Conservation (phyloP, 148 eudicot species). For the Diospyros kaki region DNA sequence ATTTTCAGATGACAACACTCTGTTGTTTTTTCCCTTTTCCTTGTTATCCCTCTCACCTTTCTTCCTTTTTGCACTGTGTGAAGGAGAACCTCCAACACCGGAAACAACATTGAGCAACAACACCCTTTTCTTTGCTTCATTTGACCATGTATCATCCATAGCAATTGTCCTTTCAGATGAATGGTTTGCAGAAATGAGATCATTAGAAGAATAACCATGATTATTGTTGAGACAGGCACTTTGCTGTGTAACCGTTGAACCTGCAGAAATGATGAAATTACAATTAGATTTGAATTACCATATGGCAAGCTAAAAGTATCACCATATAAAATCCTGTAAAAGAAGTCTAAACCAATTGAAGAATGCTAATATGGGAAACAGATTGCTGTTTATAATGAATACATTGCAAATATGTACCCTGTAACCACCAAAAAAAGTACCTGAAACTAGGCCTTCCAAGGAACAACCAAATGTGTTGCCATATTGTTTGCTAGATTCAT, state of each 20-base stretch:
- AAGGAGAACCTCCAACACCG: conserved; percentile 37
- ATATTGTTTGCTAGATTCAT: conserved; percentile 26
- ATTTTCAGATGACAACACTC: conserved; percentile 37
- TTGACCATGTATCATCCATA: conserved; percentile 43
- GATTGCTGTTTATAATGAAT: too few species aligned
- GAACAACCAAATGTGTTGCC: conserved; percentile 22
- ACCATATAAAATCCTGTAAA: too few species aligned
- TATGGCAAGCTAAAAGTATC: neutral
- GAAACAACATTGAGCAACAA: conserved; percentile 52
- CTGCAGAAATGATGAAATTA: conserved; percentile 19
- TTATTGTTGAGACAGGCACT: conserved; percentile 34
- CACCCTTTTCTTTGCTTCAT: conserved; percentile 43
- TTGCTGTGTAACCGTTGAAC: conserved; percentile 35
- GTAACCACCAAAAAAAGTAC: conserved; percentile 15
- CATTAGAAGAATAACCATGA: conserved; percentile 29
- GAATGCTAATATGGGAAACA: neutral
- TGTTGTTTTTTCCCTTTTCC: conserved; percentile 36
- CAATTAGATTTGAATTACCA: neutral
- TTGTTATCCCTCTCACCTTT: conserved; percentile 68
- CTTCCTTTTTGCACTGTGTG: conserved; percentile 55
- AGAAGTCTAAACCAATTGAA: neutral
- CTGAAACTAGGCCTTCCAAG: conserved; percentile 33
- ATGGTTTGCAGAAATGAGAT: conserved; percentile 18
- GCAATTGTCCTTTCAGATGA: conserved; percentile 29
- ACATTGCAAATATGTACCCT: too few species aligned